A percentile compares a stretch with the other conserved stretches of the same genome.
phyloP scores from a whole-genome alignment of 306 rosid species.

The Sindora glabra region DNA sequence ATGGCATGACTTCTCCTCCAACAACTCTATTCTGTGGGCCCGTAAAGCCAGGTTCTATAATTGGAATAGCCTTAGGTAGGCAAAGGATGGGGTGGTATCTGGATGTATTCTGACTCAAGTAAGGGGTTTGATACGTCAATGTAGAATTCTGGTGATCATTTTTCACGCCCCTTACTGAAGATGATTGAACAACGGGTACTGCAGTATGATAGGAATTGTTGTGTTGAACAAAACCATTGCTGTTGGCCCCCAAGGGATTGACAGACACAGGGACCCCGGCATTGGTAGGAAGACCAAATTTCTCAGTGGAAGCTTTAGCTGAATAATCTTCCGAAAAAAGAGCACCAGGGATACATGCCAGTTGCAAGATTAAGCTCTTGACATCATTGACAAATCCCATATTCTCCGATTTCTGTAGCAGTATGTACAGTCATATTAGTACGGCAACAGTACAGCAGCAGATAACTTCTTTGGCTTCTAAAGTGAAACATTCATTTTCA shows the following conservation, averaged over 20 bases:
- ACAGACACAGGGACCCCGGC: conserved; percentile 19
- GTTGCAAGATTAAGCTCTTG: conserved; percentile 56
- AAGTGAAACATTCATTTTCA: conserved; percentile 1
- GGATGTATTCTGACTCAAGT: too few species aligned
- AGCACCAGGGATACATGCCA: conserved; percentile 63
- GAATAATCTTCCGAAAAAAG: conserved; percentile 59
- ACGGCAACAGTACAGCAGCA: not conserved
- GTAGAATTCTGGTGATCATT: conserved; percentile 25
- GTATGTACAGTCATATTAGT: conserved; percentile 18
- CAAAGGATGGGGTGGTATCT: conserved; percentile 21
- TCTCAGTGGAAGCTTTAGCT: conserved; percentile 35
- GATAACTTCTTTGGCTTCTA: not conserved
- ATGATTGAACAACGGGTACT: conserved; percentile 29
- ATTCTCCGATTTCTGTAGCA: conserved; percentile 70
- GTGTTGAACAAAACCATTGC: conserved; percentile 27
- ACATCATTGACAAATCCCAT: conserved; percentile 58
- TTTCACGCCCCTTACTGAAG: conserved; percentile 21
- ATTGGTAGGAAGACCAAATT: conserved; percentile 27
- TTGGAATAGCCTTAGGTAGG: conserved; percentile 18
- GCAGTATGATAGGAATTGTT: conserved; percentile 30
- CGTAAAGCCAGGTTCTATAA: conserved; percentile 20
- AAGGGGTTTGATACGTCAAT: conserved; percentile 28
- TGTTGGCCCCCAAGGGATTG: too few species aligned
- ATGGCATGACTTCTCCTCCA: conserved; percentile 43
- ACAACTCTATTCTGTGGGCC: conserved; percentile 26